Evolutionary conservation across 495 filamentous ascomycete genomes (phyloP).

Genomic region (Aspergillus steynii): DNA sequence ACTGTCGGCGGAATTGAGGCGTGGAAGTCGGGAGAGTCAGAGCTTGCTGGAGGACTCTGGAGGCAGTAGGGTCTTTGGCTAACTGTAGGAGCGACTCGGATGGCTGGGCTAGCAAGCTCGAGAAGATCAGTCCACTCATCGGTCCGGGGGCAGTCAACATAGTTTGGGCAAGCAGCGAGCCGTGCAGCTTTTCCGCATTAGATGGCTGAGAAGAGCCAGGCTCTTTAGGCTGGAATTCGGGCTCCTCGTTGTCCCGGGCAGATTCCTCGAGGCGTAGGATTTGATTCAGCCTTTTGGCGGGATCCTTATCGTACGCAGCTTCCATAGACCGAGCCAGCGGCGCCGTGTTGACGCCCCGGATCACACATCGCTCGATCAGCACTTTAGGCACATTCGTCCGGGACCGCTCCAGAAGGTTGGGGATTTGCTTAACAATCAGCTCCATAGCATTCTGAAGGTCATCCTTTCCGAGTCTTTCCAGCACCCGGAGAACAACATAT

Average conservation of each 20-base stretch:
- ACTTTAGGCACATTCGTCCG: constrained; percentile 76
- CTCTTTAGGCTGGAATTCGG: constrained; percentile 29
- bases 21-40: constrained; percentile 58
- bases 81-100: constrained; percentile 45
- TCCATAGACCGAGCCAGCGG: constrained; percentile 62
- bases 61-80: constrained; percentile 60
- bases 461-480: constrained; percentile 82
- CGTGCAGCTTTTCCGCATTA: constrained; percentile 57
- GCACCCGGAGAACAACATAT: constrained; percentile 75
- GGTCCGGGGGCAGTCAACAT: constrained; percentile 61
- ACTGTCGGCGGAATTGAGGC: constrained; percentile 59
- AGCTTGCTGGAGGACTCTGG: constrained; percentile 70
- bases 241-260: constrained; percentile 34
- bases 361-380: constrained; percentile 77
- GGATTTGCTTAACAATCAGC: constrained; percentile 66
- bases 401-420: constrained; percentile 66
- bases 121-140: constrained; percentile 57
- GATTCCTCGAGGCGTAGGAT: constrained; percentile 54
- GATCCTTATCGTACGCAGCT: constrained; percentile 56
- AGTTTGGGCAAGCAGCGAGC: constrained; percentile 64
- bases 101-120: constrained; percentile 50
- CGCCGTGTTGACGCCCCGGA: constrained; percentile 62
- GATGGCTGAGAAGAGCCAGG: constrained; percentile 17
- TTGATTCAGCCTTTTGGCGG: constrained; percentile 52
- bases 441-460: constrained; percentile 71